Percentiles rank a stretch among this genome's conserved stretches.
Evolutionary conservation across 1,284 basidiomycete species (phyloP).

Genomic region (Ganoderma leucocontextum): DNA sequence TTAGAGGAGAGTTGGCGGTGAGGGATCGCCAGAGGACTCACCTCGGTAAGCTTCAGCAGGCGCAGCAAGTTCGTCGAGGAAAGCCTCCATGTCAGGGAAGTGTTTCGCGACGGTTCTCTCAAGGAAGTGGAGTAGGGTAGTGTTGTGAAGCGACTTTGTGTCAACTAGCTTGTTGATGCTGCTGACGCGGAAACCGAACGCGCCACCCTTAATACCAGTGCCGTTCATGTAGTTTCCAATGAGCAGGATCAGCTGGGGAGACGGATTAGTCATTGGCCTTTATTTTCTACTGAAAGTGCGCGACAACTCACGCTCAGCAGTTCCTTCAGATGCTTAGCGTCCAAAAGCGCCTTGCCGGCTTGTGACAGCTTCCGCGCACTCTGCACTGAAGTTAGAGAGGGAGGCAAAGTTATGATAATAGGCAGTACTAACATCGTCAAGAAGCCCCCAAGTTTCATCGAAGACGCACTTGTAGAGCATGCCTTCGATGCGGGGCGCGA

Average conservation of each 20-base stretch:
- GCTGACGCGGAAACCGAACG: constrained; percentile 96
- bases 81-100: constrained; percentile 89
- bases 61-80: constrained; percentile 88
- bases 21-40: constrained; percentile 16
- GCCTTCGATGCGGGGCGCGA: constrained; percentile 91
- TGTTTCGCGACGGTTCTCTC: constrained; percentile 90
- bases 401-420: constrained; percentile 19
- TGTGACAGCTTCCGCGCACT: constrained; percentile 83
- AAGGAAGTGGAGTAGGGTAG: constrained; percentile 94
- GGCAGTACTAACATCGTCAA: constrained; percentile 65
- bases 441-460: constrained; percentile 80
- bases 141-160: constrained; percentile 94
- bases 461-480: constrained; percentile 93
- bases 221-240: constrained; percentile 99
- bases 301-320: constrained; percentile 71
- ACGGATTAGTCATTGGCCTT: neutral
- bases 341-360: constrained; percentile 79
- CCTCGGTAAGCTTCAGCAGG: constrained; percentile 95
- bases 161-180: constrained; percentile 99
- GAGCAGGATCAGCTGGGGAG: constrained; percentile 83
- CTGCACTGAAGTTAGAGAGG: constrained; percentile 47
- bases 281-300: neutral
- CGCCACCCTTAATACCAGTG: constrained; percentile 95
- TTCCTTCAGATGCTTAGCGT: constrained; percentile 88
- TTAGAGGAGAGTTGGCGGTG: constrained; percentile 19